Evolutionary conservation across 805 yeast species (phyloP).

Genomic region (Lipomyces starkeyi): DNA sequence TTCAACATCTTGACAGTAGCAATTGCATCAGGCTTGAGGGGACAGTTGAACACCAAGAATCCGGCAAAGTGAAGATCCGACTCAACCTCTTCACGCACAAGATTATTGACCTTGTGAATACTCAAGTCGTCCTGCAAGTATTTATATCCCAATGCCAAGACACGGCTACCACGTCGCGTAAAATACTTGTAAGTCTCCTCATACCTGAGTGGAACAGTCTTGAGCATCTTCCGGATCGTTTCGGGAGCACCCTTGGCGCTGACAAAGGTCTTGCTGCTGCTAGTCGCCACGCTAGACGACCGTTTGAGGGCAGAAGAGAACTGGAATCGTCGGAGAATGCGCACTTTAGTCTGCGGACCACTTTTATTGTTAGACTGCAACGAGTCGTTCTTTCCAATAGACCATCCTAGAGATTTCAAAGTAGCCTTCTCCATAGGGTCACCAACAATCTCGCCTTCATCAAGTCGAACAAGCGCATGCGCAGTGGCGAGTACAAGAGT

Average conservation of each 20-base stretch:
- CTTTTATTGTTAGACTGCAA: slow-evolving; percentile 28
- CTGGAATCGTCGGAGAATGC: slow-evolving; percentile 91
- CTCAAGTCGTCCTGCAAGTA: slow-evolving; percentile 57
- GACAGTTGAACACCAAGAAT: slow-evolving; percentile 95
- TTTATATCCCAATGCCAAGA: slow-evolving; percentile 91
- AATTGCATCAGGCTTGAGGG: slow-evolving; percentile 90
- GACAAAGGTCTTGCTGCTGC: slow-evolving; percentile 62
- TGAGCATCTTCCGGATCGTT: slow-evolving; percentile 80
- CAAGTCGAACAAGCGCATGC: slow-evolving; percentile 91
- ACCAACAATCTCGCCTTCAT: slow-evolving; percentile 97
- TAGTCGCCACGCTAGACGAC: slow-evolving; percentile 67
- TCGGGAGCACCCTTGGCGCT: slow-evolving; percentile 99
- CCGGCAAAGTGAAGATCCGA: slow-evolving; percentile 80
- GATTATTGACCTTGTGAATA: slow-evolving; percentile 58
- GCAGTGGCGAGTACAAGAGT: slow-evolving; percentile 86
- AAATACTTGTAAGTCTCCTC: slow-evolving; percentile 86
- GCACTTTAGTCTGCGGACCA: slow-evolving; percentile 52
- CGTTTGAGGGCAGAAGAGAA: slow-evolving; percentile 95
- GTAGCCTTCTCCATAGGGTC: slow-evolving; percentile 99
- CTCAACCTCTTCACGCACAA: slow-evolving; percentile 81
- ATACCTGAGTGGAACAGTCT: slow-evolving; percentile 78
- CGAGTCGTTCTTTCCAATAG: slow-evolving; percentile 73
- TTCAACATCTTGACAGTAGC: slow-evolving; percentile 90
- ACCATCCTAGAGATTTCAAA: slow-evolving; percentile 84
- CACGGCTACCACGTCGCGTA: slow-evolving; percentile 96